Base-by-base conservation (phyloP, 139 green algal genomes). In the Chlorella sp. region DNA sequence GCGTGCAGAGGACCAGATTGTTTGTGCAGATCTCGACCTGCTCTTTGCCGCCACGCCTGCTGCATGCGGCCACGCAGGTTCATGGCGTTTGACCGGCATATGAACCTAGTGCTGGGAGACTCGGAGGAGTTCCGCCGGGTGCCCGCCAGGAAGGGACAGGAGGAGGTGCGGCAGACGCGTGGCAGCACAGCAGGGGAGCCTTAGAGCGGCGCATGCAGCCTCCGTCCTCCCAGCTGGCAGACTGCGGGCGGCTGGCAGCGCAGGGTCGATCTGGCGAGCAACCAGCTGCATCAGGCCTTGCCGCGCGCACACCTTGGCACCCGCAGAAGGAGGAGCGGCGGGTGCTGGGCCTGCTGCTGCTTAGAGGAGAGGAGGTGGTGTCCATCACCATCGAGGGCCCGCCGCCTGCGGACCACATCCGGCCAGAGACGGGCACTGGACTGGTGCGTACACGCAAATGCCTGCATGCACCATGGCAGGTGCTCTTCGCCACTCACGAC, bases 51-150 rank as follows among this genome's bases (percentile, higher is more conserved):
- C n/a, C n/a, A n/a, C n/a, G 66, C 20, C 51, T 20, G 49, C 50
- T 49, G 14, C 29, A 5, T n/a, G 24, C 49, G 1, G 31, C 33
- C 27, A 2, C 62, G 69, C 82, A 96, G 95, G 73, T 99, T 99
- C 78, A 97, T 99, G 93, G 96, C 96, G 0, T 99, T 97, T 74
- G 96, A 99, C 73, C 86, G 92, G 30, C 96, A 99, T 77, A 95
- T 99, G 90, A 99, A 99, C 77, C 78, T 99, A 31, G 95, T 99
- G 42, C 80, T 99, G 55, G 95, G 91, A 1, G 96, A 99, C 68
- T 85, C 91, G 1, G 96, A 99, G 74, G 96, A 99, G 84, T 97
- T 93, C 81, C 81, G 95, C 23, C 92, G 90, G 74, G 79, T 99
- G 67, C 92, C 95, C 26, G 90, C 92, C 6, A 97, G 97, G 77